A percentile compares a stretch with the other conserved stretches of the same genome.
phyloP scores from a whole-genome alignment of 2,329 filamentous ascomycete species.

The Xylariaceae sp. region DNA sequence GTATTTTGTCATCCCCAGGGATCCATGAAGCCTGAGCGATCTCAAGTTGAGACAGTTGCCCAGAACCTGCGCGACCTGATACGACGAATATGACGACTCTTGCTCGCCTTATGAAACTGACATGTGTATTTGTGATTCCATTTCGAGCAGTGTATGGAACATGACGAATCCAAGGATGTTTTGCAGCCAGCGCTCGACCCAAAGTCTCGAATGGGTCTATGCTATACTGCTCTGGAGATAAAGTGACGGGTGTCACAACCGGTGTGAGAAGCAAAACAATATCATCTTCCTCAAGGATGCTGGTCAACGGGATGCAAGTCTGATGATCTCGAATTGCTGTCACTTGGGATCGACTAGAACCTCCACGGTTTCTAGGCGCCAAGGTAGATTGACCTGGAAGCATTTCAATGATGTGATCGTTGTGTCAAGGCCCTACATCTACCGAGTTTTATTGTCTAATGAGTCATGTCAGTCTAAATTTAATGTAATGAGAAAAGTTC shows the following conservation, averaged over 20 bases:
- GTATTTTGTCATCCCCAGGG: constrained; percentile 45
- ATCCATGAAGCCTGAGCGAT: constrained; percentile 43
- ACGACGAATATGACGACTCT: constrained; percentile 59
- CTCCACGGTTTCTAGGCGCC: constrained; percentile 28
- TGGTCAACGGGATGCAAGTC: constrained; percentile 45
- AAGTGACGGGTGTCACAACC: constrained; percentile 45
- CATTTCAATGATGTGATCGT: constrained; percentile 29
- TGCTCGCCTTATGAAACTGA: constrained; percentile 58
- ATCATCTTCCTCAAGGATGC: constrained; percentile 44
- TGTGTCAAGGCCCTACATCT: too few relatives aligned
- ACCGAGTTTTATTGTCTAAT: too few relatives aligned
- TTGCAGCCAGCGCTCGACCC: constrained; percentile 57
- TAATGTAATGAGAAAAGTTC: too few relatives aligned
- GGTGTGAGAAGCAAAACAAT: constrained; percentile 61
- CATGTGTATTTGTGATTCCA: constrained; percentile 62
- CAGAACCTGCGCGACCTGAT: constrained; percentile 42
- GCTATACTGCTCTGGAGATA: constrained; percentile 35
- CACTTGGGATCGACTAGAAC: constrained; percentile 27
- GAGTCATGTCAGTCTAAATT: too few relatives aligned
- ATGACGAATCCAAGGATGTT: constrained; percentile 62
- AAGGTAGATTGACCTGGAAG: constrained; percentile 27
- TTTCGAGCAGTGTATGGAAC: constrained; percentile 64
- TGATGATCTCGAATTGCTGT: constrained; percentile 28
- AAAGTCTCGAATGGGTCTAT: constrained; percentile 71
- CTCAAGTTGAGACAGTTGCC: constrained; percentile 49